Evolutionary conservation across 2,329 filamentous ascomycete genomes (phyloP), one percentile per base, ranked within the genome.

Genomic region (Mycosphaerella sp.): DNA sequence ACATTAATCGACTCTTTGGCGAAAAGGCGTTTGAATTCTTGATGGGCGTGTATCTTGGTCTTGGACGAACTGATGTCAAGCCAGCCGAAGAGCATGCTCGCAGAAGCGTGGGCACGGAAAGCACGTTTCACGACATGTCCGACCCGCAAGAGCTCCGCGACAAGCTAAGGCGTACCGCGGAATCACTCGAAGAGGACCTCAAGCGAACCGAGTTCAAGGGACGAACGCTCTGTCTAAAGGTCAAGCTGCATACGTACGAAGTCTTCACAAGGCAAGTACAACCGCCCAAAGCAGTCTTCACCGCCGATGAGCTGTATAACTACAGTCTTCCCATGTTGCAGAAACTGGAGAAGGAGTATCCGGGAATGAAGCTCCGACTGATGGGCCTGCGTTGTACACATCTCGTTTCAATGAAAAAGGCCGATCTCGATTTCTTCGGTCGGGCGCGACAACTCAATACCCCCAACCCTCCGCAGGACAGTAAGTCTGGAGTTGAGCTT

Each of bases 161-260:
- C 12, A 95, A 95, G 68, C 78, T 98, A 5, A 80, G 83, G n/a
- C 80, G 78, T 67, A 91, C 85, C 1, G 89, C 93, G 0, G 84
- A 90, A 58, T 90, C 95, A 59, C 75, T 98, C 3, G 90, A 95
- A 67, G 86, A 87, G 61, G 92, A 97, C 64, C 78, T 97, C 73
- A 78, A 79, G 54, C 80, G 83, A 26, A 89, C 88, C 1, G 81
- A 88, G 59, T 89, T 88, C 72, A 95, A 92, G 70, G 92, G 92
- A 0, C 82, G 89, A n/a, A 97, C 92, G 0, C 74, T 98, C 1
- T 89, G 89, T 21, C 74, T 98, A 36, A 98, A 98, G 70, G 80
- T 96, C 60, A 98, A 98, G 69, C 74, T 97, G 6, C 89, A 96
- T 68, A 95, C 90, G 0, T 98, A 92, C 64, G 91, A 97, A 69